Evolutionary conservation across 1,284 basidiomycete genomes (phyloP).

Genomic region (Sporisorium sorghi): DNA sequence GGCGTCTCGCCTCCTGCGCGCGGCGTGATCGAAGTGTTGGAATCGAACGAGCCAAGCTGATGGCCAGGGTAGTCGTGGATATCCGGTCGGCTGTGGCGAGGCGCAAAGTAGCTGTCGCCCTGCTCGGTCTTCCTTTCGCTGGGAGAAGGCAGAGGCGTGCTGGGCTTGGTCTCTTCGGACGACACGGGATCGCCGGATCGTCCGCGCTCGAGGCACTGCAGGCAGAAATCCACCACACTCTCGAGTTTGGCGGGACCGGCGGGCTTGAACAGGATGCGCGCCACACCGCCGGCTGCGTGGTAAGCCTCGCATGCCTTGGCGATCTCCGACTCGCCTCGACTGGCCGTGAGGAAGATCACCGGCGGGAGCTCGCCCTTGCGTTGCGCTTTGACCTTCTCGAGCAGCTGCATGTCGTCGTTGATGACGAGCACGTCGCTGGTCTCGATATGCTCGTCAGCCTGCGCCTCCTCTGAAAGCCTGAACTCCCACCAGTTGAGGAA

Average conservation of each 20-base stretch:
- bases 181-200: slow-evolving; percentile 46
- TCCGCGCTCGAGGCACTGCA: slow-evolving; percentile 74
- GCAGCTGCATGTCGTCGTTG: slow-evolving; percentile 80
- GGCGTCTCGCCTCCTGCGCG: slow-evolving; percentile 20
- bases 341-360: slow-evolving; percentile 80
- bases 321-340: slow-evolving; percentile 76
- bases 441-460: slow-evolving; percentile 8
- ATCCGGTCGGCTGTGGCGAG: slow-evolving; percentile 40
- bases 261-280: slow-evolving; percentile 87
- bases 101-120: slow-evolving; percentile 51
- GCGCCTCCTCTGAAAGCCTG: slow-evolving; percentile 60
- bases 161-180: slow-evolving; percentile 52
- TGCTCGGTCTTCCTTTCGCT: slow-evolving; percentile 43
- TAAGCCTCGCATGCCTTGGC: slow-evolving; percentile 77
- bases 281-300: slow-evolving; percentile 85
- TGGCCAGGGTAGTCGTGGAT: slow-evolving; percentile 25
- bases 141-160: slow-evolving; percentile 54
- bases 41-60: slow-evolving; percentile 47
- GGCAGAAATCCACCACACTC: slow-evolving; percentile 77
- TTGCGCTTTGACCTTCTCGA: slow-evolving; percentile 67
- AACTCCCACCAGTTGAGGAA: slow-evolving; percentile 83
- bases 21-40: slow-evolving; percentile 29
- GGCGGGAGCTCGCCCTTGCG: slow-evolving; percentile 72
- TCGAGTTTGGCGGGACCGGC: slow-evolving; percentile 83
- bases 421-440: slow-evolving; percentile 81